Base-by-base conservation (phyloP, 768 basidiomycete genomes). In the Mycena capillaripes region DNA sequence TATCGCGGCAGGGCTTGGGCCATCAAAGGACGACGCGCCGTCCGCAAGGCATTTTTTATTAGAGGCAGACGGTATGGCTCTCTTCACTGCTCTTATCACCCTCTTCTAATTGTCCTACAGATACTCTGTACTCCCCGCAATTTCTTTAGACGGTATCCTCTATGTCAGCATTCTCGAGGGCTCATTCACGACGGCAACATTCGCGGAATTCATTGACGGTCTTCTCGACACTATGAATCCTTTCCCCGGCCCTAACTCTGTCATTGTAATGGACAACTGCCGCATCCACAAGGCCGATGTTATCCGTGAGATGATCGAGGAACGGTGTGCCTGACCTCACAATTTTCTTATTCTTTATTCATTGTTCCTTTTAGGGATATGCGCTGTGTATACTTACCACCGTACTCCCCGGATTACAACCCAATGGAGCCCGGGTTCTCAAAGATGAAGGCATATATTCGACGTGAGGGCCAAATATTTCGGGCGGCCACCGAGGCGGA, bases 241-340 rank as follows among this genome's bases (percentile, higher is more conserved):
- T 1, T 86, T 68, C 57, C 85, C 83, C 0, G 73, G 46, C 0
- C 74, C 73, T 2, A 82, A 84, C 25, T 84, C 81, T 2, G 82
- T 86, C 2, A 62, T 85, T 29, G 75, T 86, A 1, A 82, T 86
- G 80, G 84, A 85, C 66, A 85, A 85, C 71, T 79, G 79, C 11
- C 34, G 55, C 1, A 84, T 84, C 23, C 83, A 86, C 69, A 78
- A 85, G 48, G 65, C 71, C 19, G 56, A 67, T 0, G 67, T 62
- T 0, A 67, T 86, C 2, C 62, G 46, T 0, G 78, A 81, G n/a
- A 69, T 83, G 60, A 76, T 84, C 56, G 77, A 82, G 63, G 74
- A 70, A 19, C 67, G 77, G 83, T 84, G 73, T 38, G 76, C 68
- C n/a, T 29, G 25, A 19, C n/a, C 32, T 19, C 34, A 9, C 17